Percentiles rank a stretch among this genome's conserved stretches.
Evolutionary conservation across 2,329 filamentous ascomycete genomes (phyloP).

Genomic region (Geosmithia flava): DNA sequence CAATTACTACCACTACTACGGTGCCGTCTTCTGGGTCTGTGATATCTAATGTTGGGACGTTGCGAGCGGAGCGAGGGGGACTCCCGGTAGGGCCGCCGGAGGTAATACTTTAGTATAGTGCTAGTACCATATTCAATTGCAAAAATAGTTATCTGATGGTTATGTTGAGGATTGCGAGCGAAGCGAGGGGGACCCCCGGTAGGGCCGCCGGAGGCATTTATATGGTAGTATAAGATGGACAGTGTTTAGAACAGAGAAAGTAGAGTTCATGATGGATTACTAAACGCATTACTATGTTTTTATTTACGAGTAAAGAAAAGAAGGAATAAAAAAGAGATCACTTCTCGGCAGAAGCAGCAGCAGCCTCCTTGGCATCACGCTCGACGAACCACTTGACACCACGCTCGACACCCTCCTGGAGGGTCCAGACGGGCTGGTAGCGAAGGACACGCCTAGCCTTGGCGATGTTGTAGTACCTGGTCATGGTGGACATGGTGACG

Average conservation of each 20-base stretch:
- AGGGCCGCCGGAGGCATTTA: no score
- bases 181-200: no score
- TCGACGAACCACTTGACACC: conserved; percentile 42
- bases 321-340: not conserved
- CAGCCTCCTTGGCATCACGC: conserved; percentile 25
- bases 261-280: not conserved
- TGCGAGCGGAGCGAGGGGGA: no score
- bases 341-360: not conserved
- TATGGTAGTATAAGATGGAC: not conserved
- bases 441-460: conserved; percentile 62
- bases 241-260: not conserved
- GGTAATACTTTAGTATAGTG: no score
- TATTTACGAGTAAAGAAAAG: no score
- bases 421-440: conserved; percentile 53
- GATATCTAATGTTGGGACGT: no score
- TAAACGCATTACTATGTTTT: not conserved
- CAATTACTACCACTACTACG: no score
- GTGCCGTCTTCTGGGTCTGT: no score
- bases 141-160: no score
- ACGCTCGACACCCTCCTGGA: conserved; percentile 50
- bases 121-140: no score
- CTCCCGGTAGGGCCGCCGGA: no score
- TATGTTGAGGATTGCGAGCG: no score
- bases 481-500: conserved; percentile 60
- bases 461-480: conserved; percentile 63